Base-by-base conservation (phyloP, 345 rosid species). In the Trapa bicornis region DNA sequence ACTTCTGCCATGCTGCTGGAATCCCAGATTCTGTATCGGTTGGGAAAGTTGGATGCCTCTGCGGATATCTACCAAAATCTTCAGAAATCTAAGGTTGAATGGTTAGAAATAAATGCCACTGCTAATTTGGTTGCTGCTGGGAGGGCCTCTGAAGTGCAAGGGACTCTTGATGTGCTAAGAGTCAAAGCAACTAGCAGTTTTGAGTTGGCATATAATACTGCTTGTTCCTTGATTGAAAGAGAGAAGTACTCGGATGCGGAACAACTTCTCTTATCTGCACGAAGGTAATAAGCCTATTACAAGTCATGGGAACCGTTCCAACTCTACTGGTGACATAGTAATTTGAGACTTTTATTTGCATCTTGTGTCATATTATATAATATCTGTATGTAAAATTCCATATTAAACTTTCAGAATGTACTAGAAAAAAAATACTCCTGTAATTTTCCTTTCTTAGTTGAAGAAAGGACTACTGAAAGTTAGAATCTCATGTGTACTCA, bases 131-230 rank as follows among this genome's bases (percentile, higher is more conserved):
- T 89, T 75, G 81, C 92, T 17, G 91, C 87, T 53, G 95, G 95
- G 47, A 89, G 80, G 75, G 78, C 85, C 67, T 76, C 92, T 68
- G 92, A 89, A 76, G 99, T 94, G 56, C 82, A 85, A 65, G 76
- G 77, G 71, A 73, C 82, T 57, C 71, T 94, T 79, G 97, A 91
- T 45, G 65, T 82, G 42, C 78, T 83, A 63, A 85, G 74, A 78
- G 79, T 85, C 70, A 94, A 86, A 77, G 83, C 95, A 33, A 80
- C 95, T 60, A 80, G 85, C 81, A 83, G 78, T 74, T 91, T 76
- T 79, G 91, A 89, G 80, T 77, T 91, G 91, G 99, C 97, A 63
- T 90, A 77, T 71, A 94, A 91, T 74, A 77, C 82, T 73, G 95
- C 93, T 75, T 94, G 95, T 71, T 83, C 99, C 66, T 83, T 94